Evolutionary conservation across 495 filamentous ascomycete species (phyloP), one percentile per base, ranked within the genome.

Genomic region (Aspergillus ostianus): DNA sequence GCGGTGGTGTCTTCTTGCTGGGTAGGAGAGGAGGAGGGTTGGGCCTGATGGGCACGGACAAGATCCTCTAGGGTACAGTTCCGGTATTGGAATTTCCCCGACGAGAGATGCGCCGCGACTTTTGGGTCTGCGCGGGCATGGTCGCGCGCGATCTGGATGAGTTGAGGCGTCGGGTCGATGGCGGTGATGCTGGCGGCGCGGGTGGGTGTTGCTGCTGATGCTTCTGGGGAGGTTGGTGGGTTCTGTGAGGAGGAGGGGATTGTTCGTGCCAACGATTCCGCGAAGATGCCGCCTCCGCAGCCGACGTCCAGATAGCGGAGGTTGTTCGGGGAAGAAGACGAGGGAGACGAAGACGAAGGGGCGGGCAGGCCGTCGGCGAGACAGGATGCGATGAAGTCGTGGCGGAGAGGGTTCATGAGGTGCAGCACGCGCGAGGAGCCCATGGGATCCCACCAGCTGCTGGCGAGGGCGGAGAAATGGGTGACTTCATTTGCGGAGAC

Each of bases 401-500:
- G 92, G 32, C 94, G 92, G 47, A 95, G 85, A 10, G 95, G 94
- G 79, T 98, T 98, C 94, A 98, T 98, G 51, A 95, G 87, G 73
- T 98, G 95, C 2, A 98, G 87, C 61, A 96, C 86, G 15, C 93
- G 86, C 0, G 92, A 97, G 19, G 92, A 86, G 55, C 94, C 94
- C 74, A 95, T 87, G 2, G 94, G 90, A 75, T 98, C 95, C 94
- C 94, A 98, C 94, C 94, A 98, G 66, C 86, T 87, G 65, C 87
- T 90, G 67, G 95, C 94, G 60, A 98, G 91, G 61, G 86, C 83
- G 67, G 91, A 90, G 83, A 98, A 98, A 77, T 98, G 94, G 46
- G 90, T 88, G 59, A 98, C 81, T 78, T 98, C 94, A 67, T 85
- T 80, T 53, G 87, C 83, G 69, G 92, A 92, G 73, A 98, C 89